Conservation (phyloP, 495 filamentous ascomycete genomes). For the Penicillium coffeae region DNA sequence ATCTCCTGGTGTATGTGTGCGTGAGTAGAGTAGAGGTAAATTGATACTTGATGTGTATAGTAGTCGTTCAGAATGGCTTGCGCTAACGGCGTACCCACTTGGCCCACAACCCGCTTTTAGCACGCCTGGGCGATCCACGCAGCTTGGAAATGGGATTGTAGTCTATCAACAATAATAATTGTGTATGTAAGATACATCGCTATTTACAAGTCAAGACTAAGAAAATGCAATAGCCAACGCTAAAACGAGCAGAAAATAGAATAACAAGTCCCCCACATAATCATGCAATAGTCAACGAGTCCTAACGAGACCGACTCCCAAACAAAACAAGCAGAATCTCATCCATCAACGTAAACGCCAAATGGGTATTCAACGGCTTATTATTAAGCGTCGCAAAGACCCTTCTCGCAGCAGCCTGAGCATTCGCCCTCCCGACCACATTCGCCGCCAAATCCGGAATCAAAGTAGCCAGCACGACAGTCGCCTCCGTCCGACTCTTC, state of each 20-base stretch:
- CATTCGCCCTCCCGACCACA: conserved; percentile 80
- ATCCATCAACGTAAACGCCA: conserved; percentile 75
- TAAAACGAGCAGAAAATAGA: not conserved
- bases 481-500: conserved; percentile 67
- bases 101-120: conserved; percentile 17
- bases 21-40: no score
- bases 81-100: conserved; percentile 13
- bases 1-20: no score
- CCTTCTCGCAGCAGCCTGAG: conserved; percentile 74
- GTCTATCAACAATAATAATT: no score
- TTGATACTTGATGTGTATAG: no score
- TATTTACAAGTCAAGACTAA: conserved; percentile 7
- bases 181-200: not conserved
- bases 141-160: not conserved
- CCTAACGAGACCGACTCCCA: conserved; percentile 36
- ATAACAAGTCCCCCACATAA: not conserved
- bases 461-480: conserved; percentile 73
- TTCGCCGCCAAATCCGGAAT: conserved; percentile 78
- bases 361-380: conserved; percentile 60
- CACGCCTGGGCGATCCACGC: not conserved
- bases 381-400: conserved; percentile 84
- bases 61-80: no score
- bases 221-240: not conserved
- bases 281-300: conserved; percentile 5
- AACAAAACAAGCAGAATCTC: conserved; percentile 74